Base-by-base conservation (phyloP, 2,329 filamentous ascomycete species). In the Aspergillus costaricaensis region DNA sequence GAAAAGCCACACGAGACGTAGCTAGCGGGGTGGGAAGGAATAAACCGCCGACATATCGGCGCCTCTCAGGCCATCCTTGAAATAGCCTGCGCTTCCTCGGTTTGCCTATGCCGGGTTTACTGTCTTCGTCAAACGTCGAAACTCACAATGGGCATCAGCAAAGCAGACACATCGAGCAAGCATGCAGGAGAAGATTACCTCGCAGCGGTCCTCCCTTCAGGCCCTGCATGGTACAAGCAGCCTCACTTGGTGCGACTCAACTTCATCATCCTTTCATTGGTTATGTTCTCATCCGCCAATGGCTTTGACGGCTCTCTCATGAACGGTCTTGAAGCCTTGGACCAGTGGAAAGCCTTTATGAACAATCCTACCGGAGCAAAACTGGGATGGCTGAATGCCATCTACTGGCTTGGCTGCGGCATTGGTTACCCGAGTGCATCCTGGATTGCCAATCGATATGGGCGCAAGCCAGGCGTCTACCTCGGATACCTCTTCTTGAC, bases 401-500 rank as follows among this genome's bases (percentile, higher is more conserved):
- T 74, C 27, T 67, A 69, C 53, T 75, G 69, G 47, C 59, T 73
- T 4, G 70, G 74, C 27, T 63, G 63, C 48, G 68, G 68, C 32
- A 55, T 75, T 10, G 67, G 66, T 2, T 74, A 67, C 41, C 68
- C 72, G 1, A 30, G 65, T 0, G 72, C 70, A 21, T 70, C 72
- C 1, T 74, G 67, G 63, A 58, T 74, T 17, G 66, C 72, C n/a
- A 76, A 76, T 61, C 70, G 66, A 14, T 75, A 69, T 36, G 76
- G 76, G 3, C 74, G 75, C 14, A 76, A 73, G 44, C 58, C 62
- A 4, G 68, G 68, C 3, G 61, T 77, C 8, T 74, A 67, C 52
- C 30, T 72, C 1, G 75, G 74, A 5, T 74, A 73, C 50, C n/a
- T 66, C 14, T 73, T 78, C 54, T 60, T 79, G 1, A 51, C 69